Conservation (phyloP, 192 early-diverging fungal genomes). For the Gamsiella multidivaricata region DNA sequence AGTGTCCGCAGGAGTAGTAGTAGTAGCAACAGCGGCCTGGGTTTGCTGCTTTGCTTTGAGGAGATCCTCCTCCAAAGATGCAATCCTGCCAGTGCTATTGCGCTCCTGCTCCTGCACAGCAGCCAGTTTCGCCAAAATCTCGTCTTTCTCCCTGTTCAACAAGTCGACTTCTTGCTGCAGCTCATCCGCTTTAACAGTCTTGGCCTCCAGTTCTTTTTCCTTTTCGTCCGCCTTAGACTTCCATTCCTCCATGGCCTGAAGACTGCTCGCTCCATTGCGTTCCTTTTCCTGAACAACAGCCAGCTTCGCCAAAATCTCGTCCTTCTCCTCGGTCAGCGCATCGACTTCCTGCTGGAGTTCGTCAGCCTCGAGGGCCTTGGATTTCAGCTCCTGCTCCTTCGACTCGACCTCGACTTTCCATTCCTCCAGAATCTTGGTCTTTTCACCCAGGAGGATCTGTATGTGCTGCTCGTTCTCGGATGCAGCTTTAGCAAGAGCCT, state of each 20-base stretch:
- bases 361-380: conserved; percentile 12
- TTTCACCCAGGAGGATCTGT: conserved; percentile 4
- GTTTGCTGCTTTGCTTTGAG: conserved; percentile 13
- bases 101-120: conserved; percentile 32
- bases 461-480: conserved; percentile 17
- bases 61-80: conserved; percentile 27
- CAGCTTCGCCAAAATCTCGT: conserved; percentile 34
- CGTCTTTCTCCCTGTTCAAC: conserved; percentile 19
- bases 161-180: conserved; percentile 7
- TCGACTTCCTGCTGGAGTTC: conserved; percentile 22
- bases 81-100: conserved; percentile 9
- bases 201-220: conserved; percentile 8
- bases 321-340: conserved; percentile 13
- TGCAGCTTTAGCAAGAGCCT: neutral
- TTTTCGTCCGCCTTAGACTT: neutral
- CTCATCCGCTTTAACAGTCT: conserved; percentile 6
- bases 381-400: conserved; percentile 13
- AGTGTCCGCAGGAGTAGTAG: neutral
- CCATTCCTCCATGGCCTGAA: conserved; percentile 10
- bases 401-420: conserved; percentile 21
- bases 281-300: conserved; percentile 40
- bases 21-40: conserved; percentile 3
- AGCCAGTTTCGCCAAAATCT: conserved; percentile 27
- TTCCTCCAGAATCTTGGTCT: conserved; percentile 1
- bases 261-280: conserved; percentile 2